Evolutionary conservation across 164 flowering plant genomes (phyloP), one percentile per base, ranked within the genome.

Genomic region (Tinospora cordifolia): DNA sequence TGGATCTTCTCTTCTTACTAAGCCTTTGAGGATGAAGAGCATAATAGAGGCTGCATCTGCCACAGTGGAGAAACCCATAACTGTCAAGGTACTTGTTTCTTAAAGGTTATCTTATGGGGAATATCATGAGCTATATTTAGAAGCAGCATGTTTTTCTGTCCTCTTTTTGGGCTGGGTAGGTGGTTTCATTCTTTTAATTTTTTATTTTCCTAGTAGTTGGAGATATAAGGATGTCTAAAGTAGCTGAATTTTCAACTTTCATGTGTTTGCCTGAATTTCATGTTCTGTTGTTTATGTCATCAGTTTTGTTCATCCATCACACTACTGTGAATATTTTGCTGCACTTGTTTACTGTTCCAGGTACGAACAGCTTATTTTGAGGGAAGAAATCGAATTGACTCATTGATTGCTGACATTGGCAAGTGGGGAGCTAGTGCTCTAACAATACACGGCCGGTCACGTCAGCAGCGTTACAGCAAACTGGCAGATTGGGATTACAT

Each of bases 401-500:
- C 97, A 60, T 68, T 90, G 68, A 88, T 94, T 74, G 81, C 86
- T 68, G 92, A 94, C 76, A 83, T 94, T 71, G 79, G 88, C 49
- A 38, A 66, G 47, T 94, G 98, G 98, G 99, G 99, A 68, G 91
- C 97, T 63, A 89, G 74, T 82, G 97, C 97, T 9, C 79, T 94
- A 65, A 89, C 99, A 15, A 83, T 94, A 66, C n/a, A n/a, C n/a
- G n/a, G n/a, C n/a, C n/a, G n/a, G n/a, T n/a, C n/a, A n/a, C n/a
- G n/a, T n/a, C n/a, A n/a, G n/a, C n/a, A n/a, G n/a, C n/a, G n/a
- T n/a, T n/a, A n/a, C n/a, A n/a, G n/a, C n/a, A n/a, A n/a, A n/a
- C n/a, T n/a, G n/a, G n/a, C n/a, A n/a, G n/a, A 94, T 75, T 92
- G 99, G 99, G 96, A 86, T 19, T 94, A 92, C 78, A 80, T 94